Conservation (phyloP, 129 eudicot species). For the Arctium minus region DNA sequence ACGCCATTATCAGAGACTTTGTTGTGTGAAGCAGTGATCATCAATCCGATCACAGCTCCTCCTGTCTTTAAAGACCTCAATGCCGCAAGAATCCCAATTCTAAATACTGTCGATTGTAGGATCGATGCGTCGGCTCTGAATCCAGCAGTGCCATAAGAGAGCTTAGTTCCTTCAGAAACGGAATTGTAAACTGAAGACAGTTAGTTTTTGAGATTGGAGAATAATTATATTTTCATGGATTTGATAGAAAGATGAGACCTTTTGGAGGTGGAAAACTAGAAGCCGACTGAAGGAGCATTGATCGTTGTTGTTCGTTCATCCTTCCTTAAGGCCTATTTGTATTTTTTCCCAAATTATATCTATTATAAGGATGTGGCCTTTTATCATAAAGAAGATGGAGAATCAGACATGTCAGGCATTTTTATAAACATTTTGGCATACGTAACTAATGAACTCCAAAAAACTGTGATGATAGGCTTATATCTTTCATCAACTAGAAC, state of each 20-base stretch:
- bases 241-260: conserved; percentile 22
- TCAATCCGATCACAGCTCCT: conserved; percentile 55
- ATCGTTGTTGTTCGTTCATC: conserved; percentile 29
- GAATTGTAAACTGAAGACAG: neutral
- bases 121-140: conserved; percentile 78
- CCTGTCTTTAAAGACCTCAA: conserved; percentile 60
- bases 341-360: neutral
- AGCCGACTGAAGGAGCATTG: conserved; percentile 33
- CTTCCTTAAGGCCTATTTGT: neutral
- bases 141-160: conserved; percentile 88
- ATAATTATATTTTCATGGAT: neutral
- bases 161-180: conserved; percentile 42
- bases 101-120: conserved; percentile 62
- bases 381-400: neutral
- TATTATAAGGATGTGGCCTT: neutral
- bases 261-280: conserved; percentile 39
- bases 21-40: conserved; percentile 98
- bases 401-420: neutral
- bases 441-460: neutral
- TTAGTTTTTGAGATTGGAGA: neutral
- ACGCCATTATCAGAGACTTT: conserved; percentile 75
- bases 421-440: neutral
- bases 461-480: neutral
- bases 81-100: conserved; percentile 82
- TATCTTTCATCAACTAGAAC: neutral